Conservation (phyloP, 2,329 filamentous ascomycete species). For the Cordyceps farinosa region DNA sequence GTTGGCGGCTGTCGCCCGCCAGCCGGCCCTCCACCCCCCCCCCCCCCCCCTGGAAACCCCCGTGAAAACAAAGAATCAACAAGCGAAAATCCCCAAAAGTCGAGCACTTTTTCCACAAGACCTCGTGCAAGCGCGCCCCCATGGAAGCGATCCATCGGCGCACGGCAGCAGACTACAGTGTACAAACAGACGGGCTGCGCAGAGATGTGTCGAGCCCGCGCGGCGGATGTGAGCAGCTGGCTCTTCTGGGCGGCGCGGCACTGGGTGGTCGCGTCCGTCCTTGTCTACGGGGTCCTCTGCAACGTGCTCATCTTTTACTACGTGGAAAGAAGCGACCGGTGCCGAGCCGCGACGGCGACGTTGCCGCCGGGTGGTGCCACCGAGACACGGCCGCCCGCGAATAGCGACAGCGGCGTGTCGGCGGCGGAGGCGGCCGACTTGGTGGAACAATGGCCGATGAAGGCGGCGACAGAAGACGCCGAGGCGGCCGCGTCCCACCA, state of each 20-base stretch:
- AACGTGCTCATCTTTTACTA: neutral
- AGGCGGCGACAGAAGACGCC: neutral
- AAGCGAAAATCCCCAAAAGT: no score
- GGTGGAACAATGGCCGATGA: neutral
- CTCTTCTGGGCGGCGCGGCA: neutral
- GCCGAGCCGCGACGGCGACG: no score
- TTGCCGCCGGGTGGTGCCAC: no score
- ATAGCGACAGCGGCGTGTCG: neutral
- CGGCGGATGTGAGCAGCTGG: neutral
- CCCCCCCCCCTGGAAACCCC: no score
- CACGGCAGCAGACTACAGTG: no score
- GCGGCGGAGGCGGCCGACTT: neutral
- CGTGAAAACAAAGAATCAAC: no score
- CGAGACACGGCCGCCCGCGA: no score
- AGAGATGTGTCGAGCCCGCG: neutral
- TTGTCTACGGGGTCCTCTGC: neutral
- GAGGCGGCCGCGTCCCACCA: neutral
- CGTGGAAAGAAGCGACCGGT: neutral
- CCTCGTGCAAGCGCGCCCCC: no score
- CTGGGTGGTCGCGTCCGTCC: neutral
- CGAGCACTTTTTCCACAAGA: no score
- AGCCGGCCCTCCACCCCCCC: no score
- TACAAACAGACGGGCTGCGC: neutral
- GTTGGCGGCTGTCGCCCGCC: no score
- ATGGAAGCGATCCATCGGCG: no score